Conservation (phyloP, 2,329 filamentous ascomycete genomes). For the Fusarium sp. region DNA sequence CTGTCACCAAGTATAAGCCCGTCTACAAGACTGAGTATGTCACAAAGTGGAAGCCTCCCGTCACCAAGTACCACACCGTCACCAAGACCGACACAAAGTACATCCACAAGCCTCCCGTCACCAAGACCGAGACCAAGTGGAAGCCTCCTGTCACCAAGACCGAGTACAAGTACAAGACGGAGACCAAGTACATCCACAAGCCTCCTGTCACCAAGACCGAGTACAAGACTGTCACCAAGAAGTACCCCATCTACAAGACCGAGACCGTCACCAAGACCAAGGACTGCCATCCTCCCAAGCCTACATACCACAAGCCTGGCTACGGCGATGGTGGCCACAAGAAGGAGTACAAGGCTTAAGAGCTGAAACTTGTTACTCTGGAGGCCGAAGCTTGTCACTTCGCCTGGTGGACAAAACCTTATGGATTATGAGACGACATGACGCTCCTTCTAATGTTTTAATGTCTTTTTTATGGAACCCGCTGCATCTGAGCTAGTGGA, state of each 20-base stretch:
- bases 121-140: slow-evolving; percentile 16
- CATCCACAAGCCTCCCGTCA: too few relatives aligned
- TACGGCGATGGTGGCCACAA: slow-evolving; percentile 8
- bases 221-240: slow-evolving; percentile 2
- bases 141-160: slow-evolving; percentile 17
- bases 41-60: slow-evolving; percentile 23
- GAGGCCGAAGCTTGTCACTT: neutral
- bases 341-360: slow-evolving; percentile 26
- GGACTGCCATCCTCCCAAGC: neutral
- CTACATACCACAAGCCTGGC: slow-evolving; percentile 13
- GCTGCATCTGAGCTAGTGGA: neutral
- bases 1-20: slow-evolving; percentile 25
- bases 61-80: slow-evolving; percentile 17
- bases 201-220: slow-evolving; percentile 21
- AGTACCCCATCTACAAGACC: neutral
- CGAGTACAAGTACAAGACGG: slow-evolving; percentile 6
- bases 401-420: neutral
- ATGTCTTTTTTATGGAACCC: slow-evolving; percentile 6
- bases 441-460: slow-evolving; percentile 25
- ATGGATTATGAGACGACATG: slow-evolving; percentile 4
- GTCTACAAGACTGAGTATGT: slow-evolving; percentile 25
- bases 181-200: slow-evolving; percentile 20
- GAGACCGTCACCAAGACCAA: slow-evolving; percentile 6
- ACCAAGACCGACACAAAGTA: slow-evolving; percentile 18
- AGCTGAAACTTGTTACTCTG: neutral